phyloP scores from a whole-genome alignment of 352 stramenopile genomes.

The Phytophthora capsici region DNA sequence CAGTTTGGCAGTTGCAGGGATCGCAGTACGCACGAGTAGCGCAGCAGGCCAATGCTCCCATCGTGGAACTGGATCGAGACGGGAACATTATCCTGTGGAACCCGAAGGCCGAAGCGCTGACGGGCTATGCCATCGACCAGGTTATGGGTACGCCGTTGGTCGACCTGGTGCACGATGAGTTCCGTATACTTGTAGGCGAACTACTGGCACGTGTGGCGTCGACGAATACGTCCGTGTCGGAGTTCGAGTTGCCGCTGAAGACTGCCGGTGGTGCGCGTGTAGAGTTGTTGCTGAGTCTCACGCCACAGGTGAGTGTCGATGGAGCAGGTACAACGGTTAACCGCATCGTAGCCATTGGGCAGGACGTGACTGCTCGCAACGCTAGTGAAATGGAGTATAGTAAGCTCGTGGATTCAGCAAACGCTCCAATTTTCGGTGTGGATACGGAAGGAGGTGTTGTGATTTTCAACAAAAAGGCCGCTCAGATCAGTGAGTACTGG shows the following conservation, averaged over 20 bases:
- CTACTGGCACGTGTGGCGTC: constrained; percentile 50
- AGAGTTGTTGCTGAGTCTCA: constrained; percentile 64
- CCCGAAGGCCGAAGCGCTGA: constrained; percentile 62
- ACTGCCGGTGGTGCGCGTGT: constrained; percentile 54
- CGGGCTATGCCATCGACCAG: constrained; percentile 58
- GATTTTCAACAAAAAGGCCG: constrained; percentile 93
- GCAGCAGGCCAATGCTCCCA: constrained; percentile 78
- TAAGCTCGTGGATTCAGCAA: constrained; percentile 77
- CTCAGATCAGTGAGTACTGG: constrained; percentile 88
- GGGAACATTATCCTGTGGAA: constrained; percentile 77
- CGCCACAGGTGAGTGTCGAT: constrained; percentile 51
- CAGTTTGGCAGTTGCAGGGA: constrained; percentile 46
- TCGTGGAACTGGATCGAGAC: constrained; percentile 79
- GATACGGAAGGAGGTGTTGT: constrained; percentile 63
- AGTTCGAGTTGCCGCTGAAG: constrained; percentile 64
- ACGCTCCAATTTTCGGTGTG: constrained; percentile 82
- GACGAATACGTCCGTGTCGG: constrained; percentile 51
- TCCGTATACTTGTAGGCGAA: constrained; percentile 47
- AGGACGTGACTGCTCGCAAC: constrained; percentile 71
- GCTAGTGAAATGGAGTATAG: constrained; percentile 74
- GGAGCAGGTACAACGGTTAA: constrained; percentile 36
- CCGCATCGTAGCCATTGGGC: constrained; percentile 71
- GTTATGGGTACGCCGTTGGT: constrained; percentile 55
- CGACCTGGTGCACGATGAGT: constrained; percentile 56
- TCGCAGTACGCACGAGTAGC: constrained; percentile 67